phyloP scores from a whole-genome alignment of 371 early-diverging fungal species.

The Mucor indicus region DNA sequence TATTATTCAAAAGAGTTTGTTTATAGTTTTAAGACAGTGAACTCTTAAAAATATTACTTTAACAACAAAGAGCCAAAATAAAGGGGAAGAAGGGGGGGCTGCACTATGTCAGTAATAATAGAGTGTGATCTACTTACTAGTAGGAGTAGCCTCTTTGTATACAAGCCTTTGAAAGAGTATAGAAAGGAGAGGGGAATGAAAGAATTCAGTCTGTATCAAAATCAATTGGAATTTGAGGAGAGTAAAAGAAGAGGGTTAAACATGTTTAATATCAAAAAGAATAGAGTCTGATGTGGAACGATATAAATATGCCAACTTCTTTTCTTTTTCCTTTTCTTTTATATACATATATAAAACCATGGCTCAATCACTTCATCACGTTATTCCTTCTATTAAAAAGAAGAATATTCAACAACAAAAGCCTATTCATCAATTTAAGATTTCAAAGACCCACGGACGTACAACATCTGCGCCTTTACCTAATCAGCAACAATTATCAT shows the following conservation, averaged over 20 bases:
- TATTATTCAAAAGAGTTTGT: too few species aligned
- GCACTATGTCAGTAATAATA: too few species aligned
- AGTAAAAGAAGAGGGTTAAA: not conserved
- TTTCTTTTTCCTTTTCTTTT: conserved; percentile 10
- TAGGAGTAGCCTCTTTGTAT: too few species aligned
- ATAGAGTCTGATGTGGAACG: conserved; percentile 1
- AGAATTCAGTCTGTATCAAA: conserved; percentile 35
- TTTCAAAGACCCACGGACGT: conserved; percentile 10
- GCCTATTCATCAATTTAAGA: not conserved
- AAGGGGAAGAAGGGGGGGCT: too few species aligned
- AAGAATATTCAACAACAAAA: conserved; percentile 4
- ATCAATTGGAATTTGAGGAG: conserved; percentile 39
- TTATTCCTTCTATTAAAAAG: conserved; percentile 22
- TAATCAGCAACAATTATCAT: conserved; percentile 25
- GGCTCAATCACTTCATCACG: conserved; percentile 17
- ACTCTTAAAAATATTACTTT: too few species aligned
- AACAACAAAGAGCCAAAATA: too few species aligned
- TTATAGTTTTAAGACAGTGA: too few species aligned
- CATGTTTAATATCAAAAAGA: not conserved
- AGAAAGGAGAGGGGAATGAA: too few species aligned
- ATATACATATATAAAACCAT: conserved; percentile 6
- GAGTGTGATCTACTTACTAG: too few species aligned
- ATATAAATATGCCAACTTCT: conserved; percentile 2
- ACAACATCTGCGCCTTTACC: conserved; percentile 42
- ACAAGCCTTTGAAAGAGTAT: too few species aligned